Conservation (phyloP, 164 flowering plant species). For the Tetracentron sinense region DNA sequence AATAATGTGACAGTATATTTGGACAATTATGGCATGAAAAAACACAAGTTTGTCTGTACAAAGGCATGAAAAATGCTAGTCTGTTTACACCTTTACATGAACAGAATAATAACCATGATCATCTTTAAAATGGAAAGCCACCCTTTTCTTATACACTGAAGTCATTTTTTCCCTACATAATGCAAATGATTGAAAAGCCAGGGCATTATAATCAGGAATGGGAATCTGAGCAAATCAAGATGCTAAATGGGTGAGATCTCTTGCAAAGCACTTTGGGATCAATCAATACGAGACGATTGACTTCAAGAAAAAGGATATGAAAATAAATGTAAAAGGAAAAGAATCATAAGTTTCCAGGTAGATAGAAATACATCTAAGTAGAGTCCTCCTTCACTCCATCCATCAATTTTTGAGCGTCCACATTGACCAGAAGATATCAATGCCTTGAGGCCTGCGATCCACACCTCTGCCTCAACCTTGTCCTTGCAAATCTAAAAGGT, state of each 20-base stretch:
- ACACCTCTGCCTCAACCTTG: constrained; percentile 90
- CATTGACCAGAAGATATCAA: constrained; percentile 71
- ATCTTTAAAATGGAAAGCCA: no score
- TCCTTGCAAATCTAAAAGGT: constrained; percentile 85
- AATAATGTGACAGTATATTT: no score
- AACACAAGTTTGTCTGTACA: no score
- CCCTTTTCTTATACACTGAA: no score
- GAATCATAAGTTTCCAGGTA: neutral
- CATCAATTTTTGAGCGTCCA: constrained; percentile 95
- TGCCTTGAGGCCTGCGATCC: constrained; percentile 89
- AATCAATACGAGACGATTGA: neutral
- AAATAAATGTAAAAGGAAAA: neutral
- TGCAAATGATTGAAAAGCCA: no score
- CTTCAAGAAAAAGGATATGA: neutral
- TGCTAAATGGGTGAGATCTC: neutral
- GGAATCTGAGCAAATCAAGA: neutral
- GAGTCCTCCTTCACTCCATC: constrained; percentile 86
- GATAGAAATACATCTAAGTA: constrained; percentile 55
- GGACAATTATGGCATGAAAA: no score
- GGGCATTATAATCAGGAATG: neutral
- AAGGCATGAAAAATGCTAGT: no score
- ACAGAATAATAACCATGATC: no score
- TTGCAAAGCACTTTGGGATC: neutral
- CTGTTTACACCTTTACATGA: no score
- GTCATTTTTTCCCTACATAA: no score